These are phyloP conservation scores for Triticum dicoccoides DNA, from an alignment of 176 grass and related monocot species.

Conservation along the genomic window DNA sequence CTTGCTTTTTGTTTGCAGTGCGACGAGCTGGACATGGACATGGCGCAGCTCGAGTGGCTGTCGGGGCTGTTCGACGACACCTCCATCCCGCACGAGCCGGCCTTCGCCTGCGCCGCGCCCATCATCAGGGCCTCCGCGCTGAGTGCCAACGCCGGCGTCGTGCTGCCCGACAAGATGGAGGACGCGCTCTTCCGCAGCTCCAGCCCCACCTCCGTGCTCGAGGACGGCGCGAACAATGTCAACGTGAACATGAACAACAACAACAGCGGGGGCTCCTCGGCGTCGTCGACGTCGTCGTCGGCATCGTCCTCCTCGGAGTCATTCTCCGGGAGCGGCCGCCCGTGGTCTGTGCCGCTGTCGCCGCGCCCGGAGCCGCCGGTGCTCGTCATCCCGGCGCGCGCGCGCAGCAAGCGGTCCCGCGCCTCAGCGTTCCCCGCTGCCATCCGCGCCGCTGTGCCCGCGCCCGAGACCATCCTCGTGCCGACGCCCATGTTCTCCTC, in stretches of 20 bases:
- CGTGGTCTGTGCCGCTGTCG: conserved; percentile 38
- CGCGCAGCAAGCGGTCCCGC: conserved; percentile 86
- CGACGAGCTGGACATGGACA: conserved; percentile 82
- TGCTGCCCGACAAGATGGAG: conserved; percentile 39
- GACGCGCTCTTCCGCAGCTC: conserved; percentile 65
- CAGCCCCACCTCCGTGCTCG: conserved; percentile 88
- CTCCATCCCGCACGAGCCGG: conserved; percentile 55
- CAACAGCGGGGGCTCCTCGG: conserved; percentile 19
- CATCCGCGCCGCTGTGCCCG: conserved; percentile 3
- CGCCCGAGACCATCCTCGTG: conserved; percentile 44
- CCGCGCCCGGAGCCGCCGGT: conserved; percentile 50
- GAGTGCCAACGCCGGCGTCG: conserved; percentile 27
- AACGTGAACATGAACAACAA: not conserved
- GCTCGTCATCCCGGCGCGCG: conserved; percentile 56
- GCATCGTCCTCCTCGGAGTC: conserved; percentile 63
- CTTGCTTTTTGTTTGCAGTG: conserved; percentile 45
- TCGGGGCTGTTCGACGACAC: conserved; percentile 73
- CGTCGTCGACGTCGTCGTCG: conserved; percentile 60
- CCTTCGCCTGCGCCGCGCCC: conserved; percentile 23
- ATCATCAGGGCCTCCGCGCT: conserved; percentile 36
- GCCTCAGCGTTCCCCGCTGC: conserved; percentile 42
- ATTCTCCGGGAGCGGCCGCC: conserved; percentile 39
- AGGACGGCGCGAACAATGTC: conserved; percentile 20
- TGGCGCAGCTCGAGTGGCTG: conserved; percentile 91
- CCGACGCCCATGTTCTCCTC: conserved; percentile 42